phyloP scores from a whole-genome alignment of 495 filamentous ascomycete species.

The Xylaria palmicola region DNA sequence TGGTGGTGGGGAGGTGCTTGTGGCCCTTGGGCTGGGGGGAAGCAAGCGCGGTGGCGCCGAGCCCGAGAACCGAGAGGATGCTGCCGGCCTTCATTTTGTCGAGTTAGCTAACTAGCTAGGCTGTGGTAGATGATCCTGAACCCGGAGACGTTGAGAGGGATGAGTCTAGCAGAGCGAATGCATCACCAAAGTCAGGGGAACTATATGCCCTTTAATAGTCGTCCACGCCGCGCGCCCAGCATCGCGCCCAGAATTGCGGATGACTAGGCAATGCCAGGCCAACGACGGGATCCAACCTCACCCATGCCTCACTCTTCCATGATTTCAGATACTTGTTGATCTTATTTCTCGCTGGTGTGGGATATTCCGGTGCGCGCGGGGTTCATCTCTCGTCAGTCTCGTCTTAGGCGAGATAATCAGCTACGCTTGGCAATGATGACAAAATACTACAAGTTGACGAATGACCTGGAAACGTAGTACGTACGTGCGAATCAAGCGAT shows the following conservation, averaged over 20 bases:
- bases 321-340: constrained; percentile 10
- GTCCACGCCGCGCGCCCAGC: neutral
- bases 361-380: constrained; percentile 3
- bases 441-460: neutral
- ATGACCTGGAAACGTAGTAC: too few species aligned
- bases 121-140: neutral
- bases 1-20: constrained; percentile 15
- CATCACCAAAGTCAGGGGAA: neutral
- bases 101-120: neutral
- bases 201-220: neutral
- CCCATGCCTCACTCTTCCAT: constrained; percentile 1
- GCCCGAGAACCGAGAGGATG: constrained; percentile 12
- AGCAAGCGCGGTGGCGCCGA: constrained; percentile 11
- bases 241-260: neutral
- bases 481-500: too few species aligned
- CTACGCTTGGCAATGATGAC: neutral
- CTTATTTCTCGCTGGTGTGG: constrained; percentile 1
- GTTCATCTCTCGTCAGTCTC: neutral
- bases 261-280: neutral
- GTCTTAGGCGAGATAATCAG: neutral
- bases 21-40: neutral
- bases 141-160: neutral
- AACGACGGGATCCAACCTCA: neutral
- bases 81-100: constrained; percentile 8
- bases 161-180: neutral